Evolutionary conservation across 768 basidiomycete species (phyloP).

Genomic region (Lepiota venenata): DNA sequence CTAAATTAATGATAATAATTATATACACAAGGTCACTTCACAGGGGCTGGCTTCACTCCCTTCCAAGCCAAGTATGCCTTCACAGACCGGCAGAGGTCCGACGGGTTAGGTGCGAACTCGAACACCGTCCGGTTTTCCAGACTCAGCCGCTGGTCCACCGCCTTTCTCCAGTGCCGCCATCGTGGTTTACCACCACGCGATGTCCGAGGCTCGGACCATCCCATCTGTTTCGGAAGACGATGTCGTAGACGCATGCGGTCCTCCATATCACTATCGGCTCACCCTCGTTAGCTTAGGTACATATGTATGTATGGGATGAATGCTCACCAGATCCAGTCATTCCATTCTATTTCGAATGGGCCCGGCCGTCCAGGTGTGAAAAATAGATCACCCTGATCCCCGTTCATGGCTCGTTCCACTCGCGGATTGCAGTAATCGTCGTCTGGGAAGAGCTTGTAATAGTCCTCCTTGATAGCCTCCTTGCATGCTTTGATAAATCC

Average conservation of each 20-base stretch:
- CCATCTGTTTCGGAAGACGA: constrained; percentile 39
- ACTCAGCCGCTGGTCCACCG: constrained; percentile 5
- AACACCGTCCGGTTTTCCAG: constrained; percentile 21
- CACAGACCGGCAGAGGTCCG: constrained; percentile 42
- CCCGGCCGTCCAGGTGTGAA: background rate
- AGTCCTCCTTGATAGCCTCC: constrained; percentile 66
- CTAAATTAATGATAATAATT: background rate
- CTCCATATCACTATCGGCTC: constrained; percentile 60
- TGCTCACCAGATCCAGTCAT: constrained; percentile 66
- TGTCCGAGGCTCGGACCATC: constrained; percentile 48
- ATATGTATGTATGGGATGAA: background rate
- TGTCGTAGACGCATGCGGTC: constrained; percentile 64
- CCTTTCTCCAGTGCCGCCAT: constrained; percentile 11
- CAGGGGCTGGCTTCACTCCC: constrained; percentile 13
- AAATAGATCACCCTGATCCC: background rate
- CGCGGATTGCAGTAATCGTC: constrained; percentile 24
- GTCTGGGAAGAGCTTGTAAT: constrained; percentile 43
- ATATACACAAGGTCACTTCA: background rate
- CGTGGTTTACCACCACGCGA: constrained; percentile 6
- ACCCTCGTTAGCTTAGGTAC: constrained; percentile 11
- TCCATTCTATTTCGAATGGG: constrained; percentile 64
- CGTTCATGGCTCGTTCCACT: background rate
- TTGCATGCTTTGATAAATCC: constrained; percentile 60
- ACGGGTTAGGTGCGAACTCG: constrained; percentile 21
- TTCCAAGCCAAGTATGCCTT: constrained; percentile 58